Percentiles rank a stretch among this genome's conserved stretches.
Evolutionary conservation across 345 rosid genomes (phyloP).

Genomic region (Euclidium syriacum): DNA sequence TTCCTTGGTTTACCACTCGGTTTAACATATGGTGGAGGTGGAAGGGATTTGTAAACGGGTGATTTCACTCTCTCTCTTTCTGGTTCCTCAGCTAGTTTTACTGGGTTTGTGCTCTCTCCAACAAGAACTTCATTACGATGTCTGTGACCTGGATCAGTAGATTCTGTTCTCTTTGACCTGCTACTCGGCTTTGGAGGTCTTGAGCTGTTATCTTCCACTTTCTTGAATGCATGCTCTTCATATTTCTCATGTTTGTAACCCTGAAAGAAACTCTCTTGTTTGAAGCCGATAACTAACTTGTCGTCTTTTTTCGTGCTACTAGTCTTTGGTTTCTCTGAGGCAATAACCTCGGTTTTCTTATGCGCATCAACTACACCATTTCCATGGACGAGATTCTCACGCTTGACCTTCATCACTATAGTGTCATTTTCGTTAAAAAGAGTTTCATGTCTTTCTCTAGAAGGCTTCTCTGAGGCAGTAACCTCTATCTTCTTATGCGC

Average conservation of each 20-base stretch:
- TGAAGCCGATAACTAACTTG: conserved; percentile 31
- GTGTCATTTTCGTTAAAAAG: conserved; percentile 15
- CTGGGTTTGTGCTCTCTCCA: conserved; percentile 25
- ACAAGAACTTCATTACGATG: conserved; percentile 31
- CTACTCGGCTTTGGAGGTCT: conserved; percentile 41
- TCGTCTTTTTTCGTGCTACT: conserved; percentile 41
- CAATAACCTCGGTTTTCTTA: conserved; percentile 34
- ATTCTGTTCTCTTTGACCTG: conserved; percentile 41
- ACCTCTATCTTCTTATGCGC: no score
- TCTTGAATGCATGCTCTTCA: conserved; percentile 35
- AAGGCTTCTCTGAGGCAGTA: no score
- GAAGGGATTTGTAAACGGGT: conserved; percentile 40
- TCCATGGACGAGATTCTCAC: conserved; percentile 25
- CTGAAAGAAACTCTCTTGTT: conserved; percentile 34
- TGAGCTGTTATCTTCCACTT: conserved; percentile 35
- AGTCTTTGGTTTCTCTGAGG: conserved; percentile 36
- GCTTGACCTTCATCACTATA: conserved; percentile 27
- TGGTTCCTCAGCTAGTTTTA: conserved; percentile 33
- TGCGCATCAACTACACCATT: conserved; percentile 31
- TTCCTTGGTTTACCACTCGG: conserved; percentile 30
- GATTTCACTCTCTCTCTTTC: conserved; percentile 39
- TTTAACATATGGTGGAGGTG: conserved; percentile 80
- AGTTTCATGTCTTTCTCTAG: conserved; percentile 27
- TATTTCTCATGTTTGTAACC: conserved; percentile 36
- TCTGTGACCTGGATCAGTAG: conserved; percentile 25